Base-by-base conservation (phyloP, 1,139 yeast species). In the Spencermartinsiella ligniputridi region DNA sequence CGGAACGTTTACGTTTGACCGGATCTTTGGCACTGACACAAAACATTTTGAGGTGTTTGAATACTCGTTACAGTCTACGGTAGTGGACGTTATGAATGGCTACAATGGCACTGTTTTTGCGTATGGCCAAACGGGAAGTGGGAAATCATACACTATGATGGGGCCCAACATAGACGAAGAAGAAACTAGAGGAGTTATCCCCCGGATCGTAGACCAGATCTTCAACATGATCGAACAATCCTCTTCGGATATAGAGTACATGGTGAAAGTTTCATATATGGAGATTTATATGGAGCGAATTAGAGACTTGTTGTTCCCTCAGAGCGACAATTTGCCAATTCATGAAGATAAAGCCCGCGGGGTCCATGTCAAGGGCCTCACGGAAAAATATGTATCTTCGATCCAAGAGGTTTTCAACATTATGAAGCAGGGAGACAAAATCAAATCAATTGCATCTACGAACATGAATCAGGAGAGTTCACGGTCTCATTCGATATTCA, bases 71-170 rank as follows among this genome's bases (percentile, higher is more conserved):
- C 61, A 67, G 38, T 77, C 72, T 37, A 79, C 79, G 2, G 82
- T 82, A 2, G 82, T 79, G 39, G 92, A 83, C 53, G 70, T 87
- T 33, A 72, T 87, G 51, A 72, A 75, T 35, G 97, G 97, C 0
- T 87, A 84, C 60, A 87, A 89, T 62, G 92, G 94, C 17, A 81
- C 96, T 0, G 82, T 89, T 0, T 67, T 89, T 37, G 90, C 95
- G 1, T 89, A 87, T 62, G 97, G 96, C 5, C 96, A 86, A 60
- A 83, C 95, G 0, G 94, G 95, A 0, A 77, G 94, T 1, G 96
- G 96, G 2, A 88, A 88, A 60, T 79, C 95, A 0, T 80, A 79
- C 59, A 84, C 96, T 2, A 84, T 89, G 95, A 77, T 85, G 76
- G 96, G 96, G 0, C 59, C 69, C 2, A 67, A 71, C 17, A 46